Evolutionary conservation across 257 asterid species (phyloP), one percentile per base, ranked within the genome.

Genomic region (Phtheirospermum japonicum): DNA sequence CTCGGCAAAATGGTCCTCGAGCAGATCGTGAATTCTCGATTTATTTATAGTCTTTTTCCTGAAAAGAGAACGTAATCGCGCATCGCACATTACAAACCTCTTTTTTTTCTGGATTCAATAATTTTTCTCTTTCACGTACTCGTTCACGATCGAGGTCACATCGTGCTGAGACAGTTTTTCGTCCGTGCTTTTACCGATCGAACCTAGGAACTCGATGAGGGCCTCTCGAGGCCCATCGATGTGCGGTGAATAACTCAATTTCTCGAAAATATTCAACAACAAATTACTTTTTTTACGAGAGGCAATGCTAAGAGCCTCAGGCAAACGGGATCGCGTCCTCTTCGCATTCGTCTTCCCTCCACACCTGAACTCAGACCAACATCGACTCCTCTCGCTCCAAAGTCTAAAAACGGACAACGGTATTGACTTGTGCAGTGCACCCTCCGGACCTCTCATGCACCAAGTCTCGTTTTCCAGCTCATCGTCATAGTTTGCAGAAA

Each of bases 201-300:
- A 82, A 31, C 66, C 54, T 34, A 91, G 90, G 67, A 91, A 91
- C 48, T 76, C 72, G n/a, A 83, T 67, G 30, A 91, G 98, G 64
- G 88, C 36, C 51, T n/a, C n/a, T n/a, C n/a, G n/a, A n/a, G n/a
- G n/a, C n/a, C n/a, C n/a, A n/a, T n/a, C n/a, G n/a, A n/a, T n/a
- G n/a, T n/a, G n/a, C n/a, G n/a, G n/a, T n/a, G n/a, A n/a, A n/a
- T n/a, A n/a, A n/a, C n/a, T n/a, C n/a, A n/a, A n/a, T n/a, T 23
- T 23, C 28, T 23, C 28, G 1, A 23, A 1, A 1, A 23, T 3
- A 23, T 23, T 23, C 28, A 1, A 23, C 28, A 23, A 3, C 28
- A 23, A 16, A 10, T 13, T 50, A 59, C 20, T 20, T 45, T n/a
- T n/a, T 37, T 11, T 51, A 64, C 18, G 34, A 16, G n/a, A n/a